These are phyloP conservation scores for Musa troglodytarum DNA, from an alignment of 176 grass and related monocot species.

Conservation along the genomic window DNA sequence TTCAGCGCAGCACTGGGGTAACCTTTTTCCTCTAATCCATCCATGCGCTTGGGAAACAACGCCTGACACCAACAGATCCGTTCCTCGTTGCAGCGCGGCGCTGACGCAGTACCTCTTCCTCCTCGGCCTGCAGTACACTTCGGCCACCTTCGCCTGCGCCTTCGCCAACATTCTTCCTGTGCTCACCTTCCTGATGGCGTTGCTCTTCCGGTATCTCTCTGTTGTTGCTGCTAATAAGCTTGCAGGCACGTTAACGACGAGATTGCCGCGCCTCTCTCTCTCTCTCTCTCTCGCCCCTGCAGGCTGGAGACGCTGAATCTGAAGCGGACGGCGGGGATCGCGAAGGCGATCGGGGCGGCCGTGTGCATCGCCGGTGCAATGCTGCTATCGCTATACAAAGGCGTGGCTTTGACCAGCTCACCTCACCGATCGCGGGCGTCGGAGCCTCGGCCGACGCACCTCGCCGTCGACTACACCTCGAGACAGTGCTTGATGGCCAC, in stretches of 20 bases:
- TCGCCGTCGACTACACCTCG: neutral
- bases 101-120: conserved; percentile 15
- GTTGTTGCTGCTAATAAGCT: neutral
- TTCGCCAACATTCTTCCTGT: conserved; percentile 78
- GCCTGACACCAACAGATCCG: no score
- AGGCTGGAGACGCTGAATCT: conserved; percentile 71
- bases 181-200: conserved; percentile 61
- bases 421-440: neutral
- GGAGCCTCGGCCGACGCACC: neutral
- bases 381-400: conserved; percentile 57
- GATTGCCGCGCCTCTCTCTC: neutral
- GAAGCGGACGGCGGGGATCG: conserved; percentile 37
- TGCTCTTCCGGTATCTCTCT: conserved; percentile 39
- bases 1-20: conserved; percentile 45
- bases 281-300: neutral
- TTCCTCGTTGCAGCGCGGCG: neutral
- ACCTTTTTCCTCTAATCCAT: neutral
- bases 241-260: neutral
- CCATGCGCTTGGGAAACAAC: no score
- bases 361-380: conserved; percentile 55
- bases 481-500: conserved; percentile 2
- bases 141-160: conserved; percentile 54
- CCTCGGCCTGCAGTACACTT: conserved; percentile 57
- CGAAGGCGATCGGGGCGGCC: conserved; percentile 36
- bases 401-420: conserved; percentile 4